Conservation (phyloP, 192 early-diverging fungal genomes). For the Dissophora ornata region DNA sequence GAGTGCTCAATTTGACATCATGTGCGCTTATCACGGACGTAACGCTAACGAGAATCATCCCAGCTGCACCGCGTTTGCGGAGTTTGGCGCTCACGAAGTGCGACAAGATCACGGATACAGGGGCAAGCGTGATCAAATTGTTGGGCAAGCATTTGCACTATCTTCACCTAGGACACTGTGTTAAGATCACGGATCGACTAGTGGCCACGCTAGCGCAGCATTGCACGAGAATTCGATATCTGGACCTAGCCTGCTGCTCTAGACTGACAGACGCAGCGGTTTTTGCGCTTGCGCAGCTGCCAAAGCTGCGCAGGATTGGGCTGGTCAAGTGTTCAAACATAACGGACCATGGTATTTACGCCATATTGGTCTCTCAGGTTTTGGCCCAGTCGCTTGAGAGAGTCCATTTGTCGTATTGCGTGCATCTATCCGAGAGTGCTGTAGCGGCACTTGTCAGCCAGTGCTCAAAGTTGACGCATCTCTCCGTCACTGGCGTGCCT, state of each 20-base stretch:
- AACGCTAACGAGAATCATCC: constrained; percentile 51
- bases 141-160: constrained; percentile 69
- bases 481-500: constrained; percentile 66
- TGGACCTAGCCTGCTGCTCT: constrained; percentile 67
- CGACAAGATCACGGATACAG: constrained; percentile 62
- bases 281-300: constrained; percentile 62
- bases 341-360: constrained; percentile 62
- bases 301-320: constrained; percentile 66
- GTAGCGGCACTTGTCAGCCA: constrained; percentile 58
- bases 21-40: constrained; percentile 60
- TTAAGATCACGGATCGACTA: constrained; percentile 59
- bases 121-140: constrained; percentile 57
- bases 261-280: constrained; percentile 63
- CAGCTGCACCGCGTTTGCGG: constrained; percentile 62
- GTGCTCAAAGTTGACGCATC: constrained; percentile 62
- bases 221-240: constrained; percentile 65
- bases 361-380: constrained; percentile 54
- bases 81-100: constrained; percentile 69
- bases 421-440: constrained; percentile 56
- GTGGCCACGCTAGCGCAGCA: constrained; percentile 57
- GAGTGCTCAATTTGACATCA: constrained; percentile 64
- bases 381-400: constrained; percentile 61
- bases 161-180: constrained; percentile 67
- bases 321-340: constrained; percentile 72
- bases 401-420: constrained; percentile 68